Conservation (phyloP, 495 filamentous ascomycete species). For the Letharia columbiana region DNA sequence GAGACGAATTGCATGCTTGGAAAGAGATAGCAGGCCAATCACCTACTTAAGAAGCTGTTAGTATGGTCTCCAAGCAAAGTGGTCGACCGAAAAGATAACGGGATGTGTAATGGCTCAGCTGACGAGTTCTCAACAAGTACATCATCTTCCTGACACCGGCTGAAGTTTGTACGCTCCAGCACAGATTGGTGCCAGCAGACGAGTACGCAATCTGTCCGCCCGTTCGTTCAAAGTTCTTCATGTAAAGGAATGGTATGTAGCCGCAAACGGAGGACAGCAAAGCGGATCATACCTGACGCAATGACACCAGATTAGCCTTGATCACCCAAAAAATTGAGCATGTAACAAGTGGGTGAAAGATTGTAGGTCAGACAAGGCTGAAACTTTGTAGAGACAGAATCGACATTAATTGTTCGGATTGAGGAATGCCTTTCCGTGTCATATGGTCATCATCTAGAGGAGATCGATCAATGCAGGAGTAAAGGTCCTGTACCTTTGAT, state of each 20-base stretch:
- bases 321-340: conserved; percentile 33
- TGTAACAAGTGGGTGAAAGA: conserved; percentile 16
- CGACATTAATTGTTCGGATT: conserved; percentile 84
- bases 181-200: conserved; percentile 50
- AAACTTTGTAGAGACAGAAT: conserved; percentile 79
- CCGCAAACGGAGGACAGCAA: conserved; percentile 15
- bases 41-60: conserved; percentile 23
- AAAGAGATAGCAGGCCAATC: conserved; percentile 15
- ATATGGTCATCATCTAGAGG: conserved; percentile 65
- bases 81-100: not conserved
- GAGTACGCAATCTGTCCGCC: conserved; percentile 90
- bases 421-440: conserved; percentile 97
- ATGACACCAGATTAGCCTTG: conserved; percentile 36
- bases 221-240: conserved; percentile 98
- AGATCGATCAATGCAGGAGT: conserved; percentile 12
- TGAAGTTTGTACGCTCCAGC: conserved; percentile 85
- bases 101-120: conserved; percentile 58
- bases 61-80: conserved; percentile 9
- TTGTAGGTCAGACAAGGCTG: conserved; percentile 90
- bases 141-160: conserved; percentile 55
- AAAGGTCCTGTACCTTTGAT: conserved; percentile 50
- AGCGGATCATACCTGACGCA: conserved; percentile 46
- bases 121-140: conserved; percentile 98
- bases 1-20: conserved; percentile 31
- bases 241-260: conserved; percentile 30